Conservation (phyloP, 2,329 filamentous ascomycete genomes). For the Curvularia spicifera region DNA sequence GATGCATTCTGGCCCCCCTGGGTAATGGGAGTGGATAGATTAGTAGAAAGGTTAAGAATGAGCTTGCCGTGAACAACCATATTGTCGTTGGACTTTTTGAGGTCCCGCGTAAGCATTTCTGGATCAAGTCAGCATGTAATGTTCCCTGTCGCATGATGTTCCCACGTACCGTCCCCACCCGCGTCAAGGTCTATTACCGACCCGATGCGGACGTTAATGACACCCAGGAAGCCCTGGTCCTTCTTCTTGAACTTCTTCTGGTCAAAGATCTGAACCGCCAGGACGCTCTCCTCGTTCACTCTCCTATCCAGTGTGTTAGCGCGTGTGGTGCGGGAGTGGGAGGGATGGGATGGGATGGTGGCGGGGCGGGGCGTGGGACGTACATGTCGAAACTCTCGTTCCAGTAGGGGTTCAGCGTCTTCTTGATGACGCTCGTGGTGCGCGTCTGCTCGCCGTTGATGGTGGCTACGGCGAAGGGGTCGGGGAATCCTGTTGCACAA, state of each 20-base stretch:
- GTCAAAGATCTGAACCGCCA: conserved; percentile 98
- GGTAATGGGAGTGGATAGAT: conserved; percentile 74
- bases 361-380: conserved; percentile 40
- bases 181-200: conserved; percentile 90
- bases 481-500: conserved; percentile 77
- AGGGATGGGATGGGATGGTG: conserved; percentile 1
- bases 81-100: conserved; percentile 98
- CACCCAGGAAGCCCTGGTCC: conserved; percentile 97
- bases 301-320: conserved; percentile 63
- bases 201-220: conserved; percentile 95
- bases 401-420: conserved; percentile 99
- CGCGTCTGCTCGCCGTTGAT: conserved; percentile 97
- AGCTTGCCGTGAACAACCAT: conserved; percentile 97
- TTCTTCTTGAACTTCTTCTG: conserved; percentile 99
- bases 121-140: conserved; percentile 32
- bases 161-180: conserved; percentile 80
- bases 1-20: conserved; percentile 51
- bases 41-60: conserved; percentile 94
- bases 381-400: conserved; percentile 99
- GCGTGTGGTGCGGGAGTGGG: conserved; percentile 7
- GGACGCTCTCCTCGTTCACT: conserved; percentile 92
- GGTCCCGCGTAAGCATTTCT: conserved; percentile 97
- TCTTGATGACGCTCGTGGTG: conserved; percentile 96
- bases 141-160: conserved; percentile 4
- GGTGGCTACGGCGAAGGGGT: conserved; percentile 96